phyloP scores from a whole-genome alignment of 2,329 filamentous ascomycete species.

The Emergomyces orientalis region DNA sequence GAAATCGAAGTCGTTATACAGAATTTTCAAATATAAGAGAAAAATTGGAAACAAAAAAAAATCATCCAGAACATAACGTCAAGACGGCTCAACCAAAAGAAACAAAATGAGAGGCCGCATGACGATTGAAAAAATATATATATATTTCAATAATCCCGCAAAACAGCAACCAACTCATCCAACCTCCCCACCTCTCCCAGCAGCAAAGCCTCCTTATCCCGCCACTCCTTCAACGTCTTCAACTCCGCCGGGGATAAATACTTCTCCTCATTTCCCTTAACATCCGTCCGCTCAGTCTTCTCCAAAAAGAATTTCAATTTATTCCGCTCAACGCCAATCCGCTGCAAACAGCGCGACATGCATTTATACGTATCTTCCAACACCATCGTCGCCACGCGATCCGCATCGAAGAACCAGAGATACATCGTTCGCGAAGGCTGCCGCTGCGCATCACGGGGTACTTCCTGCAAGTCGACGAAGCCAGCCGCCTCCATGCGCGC shows the following conservation, averaged over 20 bases:
- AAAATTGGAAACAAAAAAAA: not conserved
- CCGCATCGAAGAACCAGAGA: slow-evolving; percentile 81
- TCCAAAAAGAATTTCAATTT: slow-evolving; percentile 63
- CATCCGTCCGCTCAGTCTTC: slow-evolving; percentile 76
- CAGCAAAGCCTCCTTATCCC: slow-evolving; percentile 57
- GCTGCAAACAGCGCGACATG: slow-evolving; percentile 77
- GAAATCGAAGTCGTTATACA: not conserved
- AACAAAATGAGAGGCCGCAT: not conserved
- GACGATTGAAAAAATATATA: not conserved
- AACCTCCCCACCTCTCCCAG: slow-evolving; percentile 69
- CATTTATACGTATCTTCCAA: slow-evolving; percentile 79
- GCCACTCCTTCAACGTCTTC: slow-evolving; percentile 56
- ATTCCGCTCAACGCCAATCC: slow-evolving; percentile 64
- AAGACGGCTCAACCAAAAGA: not conserved
- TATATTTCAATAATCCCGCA: slow-evolving; percentile 62
- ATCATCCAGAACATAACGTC: not conserved
- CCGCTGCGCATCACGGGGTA: slow-evolving; percentile 77
- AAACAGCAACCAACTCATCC: slow-evolving; percentile 73
- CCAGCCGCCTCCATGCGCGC: slow-evolving; percentile 78
- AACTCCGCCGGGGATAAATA: slow-evolving; percentile 68
- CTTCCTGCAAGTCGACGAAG: slow-evolving; percentile 84
- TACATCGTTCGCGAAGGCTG: slow-evolving; percentile 77
- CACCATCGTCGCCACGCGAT: slow-evolving; percentile 59
- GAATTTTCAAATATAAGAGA: not conserved
- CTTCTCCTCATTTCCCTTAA: slow-evolving; percentile 72